A percentile compares a stretch with the other conserved stretches of the same genome.
Conservation (phyloP, 2,329 filamentous ascomycete genomes). For the Cercospora zeina region DNA sequence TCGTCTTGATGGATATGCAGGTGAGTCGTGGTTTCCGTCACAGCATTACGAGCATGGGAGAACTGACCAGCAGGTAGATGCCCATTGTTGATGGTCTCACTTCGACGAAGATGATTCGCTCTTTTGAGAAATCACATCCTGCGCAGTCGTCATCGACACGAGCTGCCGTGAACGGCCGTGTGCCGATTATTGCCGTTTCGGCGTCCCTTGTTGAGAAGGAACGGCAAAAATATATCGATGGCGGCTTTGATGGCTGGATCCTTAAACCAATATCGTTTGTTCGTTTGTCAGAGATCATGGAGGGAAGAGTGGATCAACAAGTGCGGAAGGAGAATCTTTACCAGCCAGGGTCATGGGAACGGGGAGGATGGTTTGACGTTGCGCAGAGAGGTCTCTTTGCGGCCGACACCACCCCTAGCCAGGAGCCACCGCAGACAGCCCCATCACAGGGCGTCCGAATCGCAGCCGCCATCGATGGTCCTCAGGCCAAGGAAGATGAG, state of each 20-base stretch:
- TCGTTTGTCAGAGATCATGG: constrained; percentile 67
- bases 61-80: constrained; percentile 61
- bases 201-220: constrained; percentile 75
- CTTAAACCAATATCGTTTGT: constrained; percentile 84
- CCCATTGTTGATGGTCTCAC: constrained; percentile 83
- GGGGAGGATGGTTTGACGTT: constrained; percentile 78
- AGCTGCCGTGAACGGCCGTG: constrained; percentile 61
- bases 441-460: constrained; percentile 37
- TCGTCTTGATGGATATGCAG: constrained; percentile 91
- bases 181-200: constrained; percentile 84
- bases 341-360: constrained; percentile 71
- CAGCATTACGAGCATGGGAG: not conserved
- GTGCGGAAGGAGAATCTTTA: constrained; percentile 66
- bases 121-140: constrained; percentile 61
- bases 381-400: constrained; percentile 42
- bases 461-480: constrained; percentile 39
- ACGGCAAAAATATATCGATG: constrained; percentile 67
- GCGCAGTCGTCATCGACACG: constrained; percentile 58
- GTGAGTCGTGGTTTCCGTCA: constrained; percentile 49
- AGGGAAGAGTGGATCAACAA: constrained; percentile 65
- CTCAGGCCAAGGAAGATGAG: constrained; percentile 39
- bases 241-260: constrained; percentile 89
- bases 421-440: constrained; percentile 26
- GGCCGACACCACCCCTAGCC: constrained; percentile 42
- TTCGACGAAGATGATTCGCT: constrained; percentile 80